Evolutionary conservation across 148 eudicot genomes (phyloP).

Genomic region (Oxyria digyna): DNA sequence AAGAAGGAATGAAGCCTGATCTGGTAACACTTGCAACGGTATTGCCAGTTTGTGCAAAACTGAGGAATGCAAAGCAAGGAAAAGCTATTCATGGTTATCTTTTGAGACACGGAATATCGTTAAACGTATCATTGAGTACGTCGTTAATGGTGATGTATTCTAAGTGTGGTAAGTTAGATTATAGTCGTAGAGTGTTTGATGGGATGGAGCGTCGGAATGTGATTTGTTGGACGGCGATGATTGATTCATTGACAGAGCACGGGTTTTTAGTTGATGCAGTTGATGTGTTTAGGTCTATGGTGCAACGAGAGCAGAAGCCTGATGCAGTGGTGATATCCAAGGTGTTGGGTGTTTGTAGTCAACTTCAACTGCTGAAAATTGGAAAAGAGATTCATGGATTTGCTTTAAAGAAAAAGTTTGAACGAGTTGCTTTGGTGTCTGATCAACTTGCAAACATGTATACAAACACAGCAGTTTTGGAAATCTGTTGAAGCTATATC

Average conservation of each 20-base stretch:
- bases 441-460: conserved; percentile 54
- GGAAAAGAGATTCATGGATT: conserved; percentile 78
- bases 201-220: conserved; percentile 51
- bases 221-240: conserved; percentile 75
- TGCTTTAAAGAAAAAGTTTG: conserved; percentile 42
- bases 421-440: conserved; percentile 38
- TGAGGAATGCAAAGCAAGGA: conserved; percentile 58
- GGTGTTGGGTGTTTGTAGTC: conserved; percentile 36
- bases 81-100: conserved; percentile 62
- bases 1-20: conserved; percentile 90
- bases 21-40: conserved; percentile 68
- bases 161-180: conserved; percentile 48
- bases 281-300: conserved; percentile 61
- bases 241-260: conserved; percentile 38
- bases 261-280: conserved; percentile 40
- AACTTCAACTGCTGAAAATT: conserved; percentile 32
- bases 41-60: conserved; percentile 58
- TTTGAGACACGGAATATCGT: conserved; percentile 44
- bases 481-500: too few species aligned
- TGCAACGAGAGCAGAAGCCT: conserved; percentile 58
- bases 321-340: conserved; percentile 55
- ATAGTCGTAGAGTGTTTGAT: conserved; percentile 37
- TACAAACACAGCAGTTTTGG: too few species aligned
- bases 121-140: conserved; percentile 54
- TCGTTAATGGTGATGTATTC: conserved; percentile 89